Conservation (phyloP, 106 monocot species). For the Acanthochlamys bracteata region DNA sequence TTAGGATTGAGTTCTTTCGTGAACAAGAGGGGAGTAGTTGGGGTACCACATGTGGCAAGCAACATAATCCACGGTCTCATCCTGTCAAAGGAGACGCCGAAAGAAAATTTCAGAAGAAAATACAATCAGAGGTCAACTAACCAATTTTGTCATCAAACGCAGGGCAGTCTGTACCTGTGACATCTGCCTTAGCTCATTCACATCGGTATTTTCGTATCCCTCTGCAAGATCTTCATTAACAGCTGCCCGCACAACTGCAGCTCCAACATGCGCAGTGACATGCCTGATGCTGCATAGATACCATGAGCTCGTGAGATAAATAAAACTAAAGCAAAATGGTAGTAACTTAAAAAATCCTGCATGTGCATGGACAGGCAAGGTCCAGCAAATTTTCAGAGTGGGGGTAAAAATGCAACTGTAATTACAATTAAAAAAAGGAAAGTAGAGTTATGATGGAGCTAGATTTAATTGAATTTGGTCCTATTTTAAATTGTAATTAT, state of each 20-base stretch:
- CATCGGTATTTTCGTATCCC: conserved; percentile 45
- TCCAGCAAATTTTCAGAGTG: no score
- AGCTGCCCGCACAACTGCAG: conserved; percentile 68
- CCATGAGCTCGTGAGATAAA: neutral
- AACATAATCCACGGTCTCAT: conserved; percentile 62
- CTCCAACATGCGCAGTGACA: conserved; percentile 86
- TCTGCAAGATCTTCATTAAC: conserved; percentile 83
- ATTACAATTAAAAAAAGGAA: no score
- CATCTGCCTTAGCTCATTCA: conserved; percentile 60
- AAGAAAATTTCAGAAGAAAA: neutral
- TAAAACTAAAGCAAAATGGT: neutral
- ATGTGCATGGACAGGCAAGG: no score
- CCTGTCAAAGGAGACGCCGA: conserved; percentile 38
- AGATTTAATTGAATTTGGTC: no score
- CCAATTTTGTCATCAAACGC: neutral
- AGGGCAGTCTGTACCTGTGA: conserved; percentile 45
- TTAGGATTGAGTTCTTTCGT: no score
- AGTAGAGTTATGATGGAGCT: no score
- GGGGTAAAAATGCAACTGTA: no score
- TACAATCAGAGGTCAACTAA: neutral
- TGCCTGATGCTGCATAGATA: conserved; percentile 63
- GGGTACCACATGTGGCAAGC: conserved; percentile 93
- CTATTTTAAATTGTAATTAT: no score
- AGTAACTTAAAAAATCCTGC: neutral
- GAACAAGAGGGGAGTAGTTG: conserved; percentile 79